Evolutionary conservation across 768 basidiomycete genomes (phyloP), one percentile per base, ranked within the genome.

Genomic region (Termitomyces sp.): DNA sequence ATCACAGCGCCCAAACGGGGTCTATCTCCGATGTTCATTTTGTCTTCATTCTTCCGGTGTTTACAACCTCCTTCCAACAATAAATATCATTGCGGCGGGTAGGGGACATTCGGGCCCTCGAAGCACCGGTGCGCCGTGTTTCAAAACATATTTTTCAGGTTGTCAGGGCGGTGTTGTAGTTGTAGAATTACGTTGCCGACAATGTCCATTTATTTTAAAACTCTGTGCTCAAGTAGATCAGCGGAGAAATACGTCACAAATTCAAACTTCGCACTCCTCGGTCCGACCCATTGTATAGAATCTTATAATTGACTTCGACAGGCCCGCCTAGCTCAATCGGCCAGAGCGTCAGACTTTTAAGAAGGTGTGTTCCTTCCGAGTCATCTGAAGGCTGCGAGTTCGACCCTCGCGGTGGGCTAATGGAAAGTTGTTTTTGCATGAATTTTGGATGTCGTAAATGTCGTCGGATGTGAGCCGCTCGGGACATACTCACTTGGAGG

Each of bases 371-470:
- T 4, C 2, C 7, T 43, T 26, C 13, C 9, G 1, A 16, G 38
- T 35, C 33, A 87, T 87, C 86, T 87, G 83, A 87, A 87, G 86
- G 86, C 83, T 87, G 86, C 86, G 85, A 85, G 86, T 87, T 87
- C 85, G 86, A 87, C 79, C 85, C 86, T 84, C 86, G 86, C 86
- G 85, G 84, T 87, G 86, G 86, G 85, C 86, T 87, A 84, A 14
- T 14, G 18, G n/a, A 7, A 0, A 1, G n/a, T n/a, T n/a, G n/a
- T n/a, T n/a, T n/a, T n/a, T n/a, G n/a, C n/a, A n/a, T n/a, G n/a
- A n/a, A n/a, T n/a, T n/a, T n/a, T n/a, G n/a, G n/a, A n/a, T n/a
- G n/a, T n/a, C n/a, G n/a, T n/a, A n/a, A n/a, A n/a, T n/a, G n/a
- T n/a, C n/a, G n/a, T n/a, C n/a, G n/a, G n/a, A n/a, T n/a, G n/a